These are phyloP conservation scores for Metroxylon sagu DNA, from an alignment of 176 grass and related monocot species.

Conservation along the genomic window DNA sequence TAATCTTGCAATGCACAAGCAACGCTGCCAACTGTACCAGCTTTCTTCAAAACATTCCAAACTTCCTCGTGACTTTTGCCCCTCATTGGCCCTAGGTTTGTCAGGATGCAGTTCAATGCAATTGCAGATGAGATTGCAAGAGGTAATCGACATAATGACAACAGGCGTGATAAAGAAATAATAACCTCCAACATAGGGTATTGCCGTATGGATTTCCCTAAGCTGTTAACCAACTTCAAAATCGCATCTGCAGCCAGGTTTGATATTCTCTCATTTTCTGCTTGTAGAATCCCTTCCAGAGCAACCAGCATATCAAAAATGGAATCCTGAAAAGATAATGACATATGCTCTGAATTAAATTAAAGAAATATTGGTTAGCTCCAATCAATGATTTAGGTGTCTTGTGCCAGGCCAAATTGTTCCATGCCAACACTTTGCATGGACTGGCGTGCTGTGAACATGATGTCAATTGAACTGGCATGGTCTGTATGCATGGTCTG, in stretches of 20 bases:
- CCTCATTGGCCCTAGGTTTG: conserved; percentile 23
- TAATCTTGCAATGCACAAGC: conserved; percentile 37
- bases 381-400: too few species aligned
- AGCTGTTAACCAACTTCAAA: conserved; percentile 30
- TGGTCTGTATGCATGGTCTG: too few species aligned
- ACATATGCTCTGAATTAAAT: not conserved
- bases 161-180: conserved; percentile 37
- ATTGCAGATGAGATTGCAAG: conserved; percentile 32
- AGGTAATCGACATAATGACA: conserved; percentile 30
- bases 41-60: conserved; percentile 53
- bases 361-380: not conserved
- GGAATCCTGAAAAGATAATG: conserved; percentile 31
- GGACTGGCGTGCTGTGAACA: too few species aligned
- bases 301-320: conserved; percentile 39
- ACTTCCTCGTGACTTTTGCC: conserved; percentile 35
- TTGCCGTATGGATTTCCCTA: conserved; percentile 37
- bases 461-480: too few species aligned
- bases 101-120: conserved; percentile 47
- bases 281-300: conserved; percentile 40
- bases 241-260: conserved; percentile 39
- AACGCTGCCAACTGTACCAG: conserved; percentile 32
- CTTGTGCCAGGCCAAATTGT: too few species aligned
- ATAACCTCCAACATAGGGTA: conserved; percentile 48
- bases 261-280: conserved; percentile 26
- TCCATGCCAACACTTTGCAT: too few species aligned